These are phyloP conservation scores for Xylaria nigripes DNA, from an alignment of 495 filamentous ascomycete genomes.

Conservation along the genomic window DNA sequence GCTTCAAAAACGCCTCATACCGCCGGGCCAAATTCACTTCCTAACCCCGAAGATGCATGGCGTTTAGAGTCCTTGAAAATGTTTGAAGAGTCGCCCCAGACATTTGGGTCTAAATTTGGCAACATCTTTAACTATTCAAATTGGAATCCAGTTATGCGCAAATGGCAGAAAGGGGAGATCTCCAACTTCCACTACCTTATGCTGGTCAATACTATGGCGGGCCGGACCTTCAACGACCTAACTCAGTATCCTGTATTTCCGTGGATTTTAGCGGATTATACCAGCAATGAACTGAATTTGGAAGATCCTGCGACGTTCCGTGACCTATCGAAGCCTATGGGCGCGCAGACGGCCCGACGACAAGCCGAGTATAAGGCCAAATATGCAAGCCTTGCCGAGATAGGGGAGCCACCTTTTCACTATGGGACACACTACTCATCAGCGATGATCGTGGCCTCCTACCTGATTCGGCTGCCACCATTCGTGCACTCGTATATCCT, in stretches of 20 bases:
- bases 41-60: slow-evolving; percentile 67
- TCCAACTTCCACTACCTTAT: slow-evolving; percentile 99
- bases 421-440: slow-evolving; percentile 99
- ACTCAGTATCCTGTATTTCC: slow-evolving; percentile 98
- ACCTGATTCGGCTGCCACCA: slow-evolving; percentile 87
- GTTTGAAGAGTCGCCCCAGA: slow-evolving; percentile 71
- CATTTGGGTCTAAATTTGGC: slow-evolving; percentile 85
- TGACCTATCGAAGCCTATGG: slow-evolving; percentile 93
- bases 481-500: slow-evolving; percentile 96
- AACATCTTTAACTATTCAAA: slow-evolving; percentile 76
- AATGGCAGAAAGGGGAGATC: slow-evolving; percentile 89
- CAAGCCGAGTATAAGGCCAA: slow-evolving; percentile 71
- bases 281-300: slow-evolving; percentile 88
- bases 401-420: slow-evolving; percentile 87
- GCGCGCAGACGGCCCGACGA: slow-evolving; percentile 71
- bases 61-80: slow-evolving; percentile 76
- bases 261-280: slow-evolving; percentile 94
- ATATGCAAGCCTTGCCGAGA: slow-evolving; percentile 83
- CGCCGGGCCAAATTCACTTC: slow-evolving; percentile 37
- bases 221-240: slow-evolving; percentile 93
- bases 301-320: slow-evolving; percentile 75
- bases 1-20: slow-evolving; percentile 72
- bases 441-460: slow-evolving; percentile 96
- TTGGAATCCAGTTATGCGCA: slow-evolving; percentile 75
- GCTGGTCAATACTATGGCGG: slow-evolving; percentile 95